Evolutionary conservation across 1,284 basidiomycete genomes (phyloP), one percentile per base, ranked within the genome.

Genomic region (Microbotryomycetes sp.): DNA sequence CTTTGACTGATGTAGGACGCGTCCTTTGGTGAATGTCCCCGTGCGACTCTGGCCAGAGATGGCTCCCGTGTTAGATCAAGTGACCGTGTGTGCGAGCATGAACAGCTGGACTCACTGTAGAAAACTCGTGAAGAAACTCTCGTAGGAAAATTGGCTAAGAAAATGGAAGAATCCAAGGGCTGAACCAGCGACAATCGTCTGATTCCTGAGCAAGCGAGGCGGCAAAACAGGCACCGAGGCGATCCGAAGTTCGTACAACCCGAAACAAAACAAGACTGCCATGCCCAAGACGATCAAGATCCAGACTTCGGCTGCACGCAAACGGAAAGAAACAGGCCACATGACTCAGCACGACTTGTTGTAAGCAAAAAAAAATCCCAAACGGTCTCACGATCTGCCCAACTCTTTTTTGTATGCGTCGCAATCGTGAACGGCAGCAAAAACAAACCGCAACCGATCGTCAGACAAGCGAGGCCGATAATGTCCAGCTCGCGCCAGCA

Each of bases 1-100:
- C 70, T 66, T 59, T 72, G 67, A 53, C 64, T 66, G 61, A 73
- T 70, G 58, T 73, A 73, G n/a, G 70, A 67, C 0, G 72, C 70
- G 50, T 72, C 69, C 24, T 60, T 54, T 11, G 71, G 65, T n/a
- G 72, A 71, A 31, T 69, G 63, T 16, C 62, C 61, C 24, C 72
- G 66, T 3, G 70, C 71, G 56, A 73, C 72, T 64, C 68, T 62
- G 65, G n/a, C 15, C n/a, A n/a, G n/a, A n/a, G n/a, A n/a, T n/a
- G n/a, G n/a, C n/a, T n/a, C n/a, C n/a, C n/a, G n/a, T n/a, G n/a
- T n/a, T n/a, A n/a, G n/a, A n/a, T n/a, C n/a, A n/a, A n/a, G n/a
- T n/a, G n/a, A n/a, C n/a, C n/a, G n/a, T n/a, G n/a, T n/a, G n/a
- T n/a, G n/a, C n/a, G n/a, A n/a, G n/a, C n/a, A n/a, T n/a, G n/a